phyloP scores from a whole-genome alignment of 257 asterid genomes.

The Solanum chilense region DNA sequence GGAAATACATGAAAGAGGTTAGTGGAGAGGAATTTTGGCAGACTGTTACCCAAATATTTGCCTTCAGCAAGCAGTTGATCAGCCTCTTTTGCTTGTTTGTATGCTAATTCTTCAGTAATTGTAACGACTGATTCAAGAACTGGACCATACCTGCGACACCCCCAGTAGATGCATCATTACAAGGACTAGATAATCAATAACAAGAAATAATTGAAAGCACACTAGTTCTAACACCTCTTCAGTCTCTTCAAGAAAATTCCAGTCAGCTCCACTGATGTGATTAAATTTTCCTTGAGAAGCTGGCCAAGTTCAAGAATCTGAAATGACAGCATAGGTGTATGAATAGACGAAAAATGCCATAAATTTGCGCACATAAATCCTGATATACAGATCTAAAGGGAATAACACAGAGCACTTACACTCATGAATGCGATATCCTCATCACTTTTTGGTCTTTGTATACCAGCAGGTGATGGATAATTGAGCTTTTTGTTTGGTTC shows the following conservation, averaged over 20 bases:
- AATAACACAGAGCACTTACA: constrained; percentile 24
- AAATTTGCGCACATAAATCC: not conserved
- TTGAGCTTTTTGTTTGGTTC: constrained; percentile 20
- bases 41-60: constrained; percentile 44
- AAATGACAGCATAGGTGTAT: not conserved
- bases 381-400: not conserved
- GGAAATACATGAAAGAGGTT: not conserved
- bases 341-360: constrained; percentile 1
- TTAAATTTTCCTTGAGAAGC: constrained; percentile 55
- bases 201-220: not conserved
- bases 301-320: constrained; percentile 87
- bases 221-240: constrained; percentile 38
- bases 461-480: constrained; percentile 38
- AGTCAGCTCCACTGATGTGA: constrained; percentile 73
- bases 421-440: constrained; percentile 89
- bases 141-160: constrained; percentile 57
- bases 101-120: constrained; percentile 88
- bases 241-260: constrained; percentile 56
- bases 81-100: constrained; percentile 68
- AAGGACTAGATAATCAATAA: not conserved
- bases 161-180: not conserved
- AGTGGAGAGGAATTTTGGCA: not conserved
- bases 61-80: constrained; percentile 67
- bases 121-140: constrained; percentile 86
- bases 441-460: constrained; percentile 49